Evolutionary conservation across 768 basidiomycete genomes (phyloP), one percentile per base, ranked within the genome.

Genomic region (Mycena chlorophos): DNA sequence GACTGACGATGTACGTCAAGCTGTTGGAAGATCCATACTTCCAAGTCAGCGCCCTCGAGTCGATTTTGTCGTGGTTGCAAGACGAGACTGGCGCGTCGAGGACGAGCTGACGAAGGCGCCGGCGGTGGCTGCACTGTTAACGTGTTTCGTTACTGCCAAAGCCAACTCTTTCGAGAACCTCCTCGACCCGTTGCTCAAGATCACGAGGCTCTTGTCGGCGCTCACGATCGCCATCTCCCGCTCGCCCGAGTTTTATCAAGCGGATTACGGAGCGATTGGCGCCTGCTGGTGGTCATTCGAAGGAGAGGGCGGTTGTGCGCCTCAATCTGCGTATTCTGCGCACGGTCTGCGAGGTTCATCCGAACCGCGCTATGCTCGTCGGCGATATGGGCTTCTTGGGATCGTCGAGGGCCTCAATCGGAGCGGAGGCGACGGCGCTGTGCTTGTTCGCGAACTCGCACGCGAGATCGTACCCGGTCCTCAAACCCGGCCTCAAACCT

Each of bases 31-130:
- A 95, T 59, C 88, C 90, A 1, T 94, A 93, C 71, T 94, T 94
- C 78, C 91, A 94, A 72, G 89, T 94, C 62, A 91, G 88, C 63
- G 90, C 94, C 10, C 71, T 98, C 54, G 97, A 99, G 67, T 85
- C 94, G 5, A 84, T 98, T 27, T 70, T 94, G 8, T 88, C 91
- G 0, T 99, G 96, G 94, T 75, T 98, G 30, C 91, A 94, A 75
- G 97, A 98, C 64, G 97, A 99, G 72, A 92, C 91, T 1, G 86
- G 2, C 83, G 94, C 51, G 90, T 99, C 5, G 97, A 98, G 68
- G 94, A 96, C 65, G 85, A 88, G 47, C 78, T 99, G 0, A 73
- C 88, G 29, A 88, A 90, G 63, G 69, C 78, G 2, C 75, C 77
- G 13, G 75, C 89, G 1, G 70, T 91, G 17, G 86, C 90, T 0